Conservation (phyloP, 1,284 basidiomycete genomes). For the Crucibulum cyathiforme region DNA sequence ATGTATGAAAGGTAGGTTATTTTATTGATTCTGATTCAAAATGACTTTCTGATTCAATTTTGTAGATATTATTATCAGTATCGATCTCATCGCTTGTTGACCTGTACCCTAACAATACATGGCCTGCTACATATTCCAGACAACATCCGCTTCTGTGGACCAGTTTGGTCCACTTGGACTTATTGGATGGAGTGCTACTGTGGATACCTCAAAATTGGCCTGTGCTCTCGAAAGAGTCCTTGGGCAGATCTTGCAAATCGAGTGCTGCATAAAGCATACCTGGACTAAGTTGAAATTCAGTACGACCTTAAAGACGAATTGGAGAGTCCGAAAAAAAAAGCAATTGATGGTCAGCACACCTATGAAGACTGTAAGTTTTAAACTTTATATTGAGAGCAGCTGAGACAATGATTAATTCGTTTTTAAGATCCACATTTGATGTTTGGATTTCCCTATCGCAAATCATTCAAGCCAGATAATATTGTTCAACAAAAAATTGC, state of each 20-base stretch:
- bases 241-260: constrained; percentile 19
- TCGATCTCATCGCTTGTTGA: constrained; percentile 16
- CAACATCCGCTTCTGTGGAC: constrained; percentile 37
- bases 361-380: background rate
- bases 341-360: background rate
- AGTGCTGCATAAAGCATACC: constrained; percentile 14
- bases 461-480: background rate
- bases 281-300: constrained; percentile 10
- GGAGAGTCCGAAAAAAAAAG: background rate
- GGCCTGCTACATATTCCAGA: constrained; percentile 41
- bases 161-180: constrained; percentile 45
- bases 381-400: background rate
- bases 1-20: constrained; percentile 46
- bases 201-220: constrained; percentile 25
- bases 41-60: no score
- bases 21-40: no score
- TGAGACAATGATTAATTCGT: background rate
- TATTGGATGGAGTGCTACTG: constrained; percentile 48
- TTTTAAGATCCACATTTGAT: background rate
- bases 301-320: constrained; percentile 15
- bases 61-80: no score
- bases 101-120: constrained; percentile 42
- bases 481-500: background rate
- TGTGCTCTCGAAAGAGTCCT: constrained; percentile 16
- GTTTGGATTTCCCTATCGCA: background rate